These are phyloP conservation scores for Phytophthora meadii DNA, from an alignment of 352 stramenopile species.

Conservation along the genomic window DNA sequence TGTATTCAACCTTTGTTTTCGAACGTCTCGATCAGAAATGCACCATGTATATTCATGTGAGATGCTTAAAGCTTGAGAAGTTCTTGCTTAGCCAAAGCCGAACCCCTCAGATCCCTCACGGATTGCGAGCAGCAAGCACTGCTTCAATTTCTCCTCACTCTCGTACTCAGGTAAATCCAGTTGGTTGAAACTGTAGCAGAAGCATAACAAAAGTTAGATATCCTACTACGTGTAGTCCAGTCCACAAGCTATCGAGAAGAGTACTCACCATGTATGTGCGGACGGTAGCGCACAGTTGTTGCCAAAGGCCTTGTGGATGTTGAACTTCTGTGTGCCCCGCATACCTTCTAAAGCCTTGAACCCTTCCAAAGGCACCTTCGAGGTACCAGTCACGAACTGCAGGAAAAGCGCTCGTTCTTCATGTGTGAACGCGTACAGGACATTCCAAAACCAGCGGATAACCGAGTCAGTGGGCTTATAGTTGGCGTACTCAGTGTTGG, in stretches of 20 bases:
- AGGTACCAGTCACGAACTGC: slow-evolving; percentile 94
- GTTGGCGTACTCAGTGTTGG: slow-evolving; percentile 94
- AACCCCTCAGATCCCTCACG: slow-evolving; percentile 98
- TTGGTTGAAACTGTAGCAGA: slow-evolving; percentile 95
- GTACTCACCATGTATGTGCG: slow-evolving; percentile 96
- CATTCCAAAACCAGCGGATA: slow-evolving; percentile 96
- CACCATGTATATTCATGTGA: slow-evolving; percentile 16
- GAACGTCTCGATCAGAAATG: background rate
- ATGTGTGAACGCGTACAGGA: slow-evolving; percentile 90
- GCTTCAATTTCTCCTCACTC: slow-evolving; percentile 97
- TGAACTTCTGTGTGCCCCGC: slow-evolving; percentile 99
- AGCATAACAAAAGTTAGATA: slow-evolving; percentile 23
- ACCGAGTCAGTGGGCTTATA: slow-evolving; percentile 91
- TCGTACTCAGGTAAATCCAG: slow-evolving; percentile 99
- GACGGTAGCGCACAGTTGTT: slow-evolving; percentile 86
- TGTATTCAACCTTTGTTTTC: slow-evolving; percentile 31
- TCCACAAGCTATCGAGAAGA: slow-evolving; percentile 11
- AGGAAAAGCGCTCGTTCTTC: slow-evolving; percentile 93
- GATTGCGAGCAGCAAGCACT: slow-evolving; percentile 97
- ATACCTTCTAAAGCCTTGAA: slow-evolving; percentile 99
- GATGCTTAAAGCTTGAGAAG: slow-evolving; percentile 10
- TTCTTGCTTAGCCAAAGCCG: slow-evolving; percentile 94
- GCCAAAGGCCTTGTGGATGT: slow-evolving; percentile 98
- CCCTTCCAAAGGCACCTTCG: slow-evolving; percentile 96
- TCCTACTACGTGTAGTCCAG: slow-evolving; percentile 5